These are phyloP conservation scores for Skeletonema marinoi DNA, from an alignment of 108 stramenopile species.

Conservation along the genomic window DNA sequence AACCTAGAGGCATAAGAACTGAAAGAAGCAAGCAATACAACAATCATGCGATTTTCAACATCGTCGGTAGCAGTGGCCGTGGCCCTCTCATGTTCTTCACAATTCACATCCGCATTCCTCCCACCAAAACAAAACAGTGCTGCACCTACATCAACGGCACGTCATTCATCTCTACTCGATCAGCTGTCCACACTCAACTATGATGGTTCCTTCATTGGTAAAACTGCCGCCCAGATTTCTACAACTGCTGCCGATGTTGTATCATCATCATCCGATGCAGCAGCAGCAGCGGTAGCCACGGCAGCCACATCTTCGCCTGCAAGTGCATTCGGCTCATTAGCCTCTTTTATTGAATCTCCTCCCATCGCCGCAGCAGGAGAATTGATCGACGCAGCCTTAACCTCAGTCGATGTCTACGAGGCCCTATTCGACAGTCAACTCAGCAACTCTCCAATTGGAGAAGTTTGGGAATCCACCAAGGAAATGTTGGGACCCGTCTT, in stretches of 20 bases:
- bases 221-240: neutral
- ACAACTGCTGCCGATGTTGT: neutral
- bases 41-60: neutral
- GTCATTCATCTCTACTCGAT: slow-evolving; percentile 2
- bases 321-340: neutral
- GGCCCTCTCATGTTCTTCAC: neutral
- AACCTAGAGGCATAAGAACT: neutral
- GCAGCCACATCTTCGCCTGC: neutral
- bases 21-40: neutral
- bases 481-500: slow-evolving; percentile 8
- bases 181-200: slow-evolving; percentile 29
- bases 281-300: neutral
- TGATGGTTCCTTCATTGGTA: slow-evolving; percentile 13
- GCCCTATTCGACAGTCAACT: neutral
- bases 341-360: neutral
- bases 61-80: neutral
- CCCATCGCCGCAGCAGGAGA: neutral
- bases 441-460: neutral
- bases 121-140: neutral
- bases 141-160: neutral
- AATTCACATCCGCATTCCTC: neutral
- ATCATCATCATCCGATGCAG: neutral
- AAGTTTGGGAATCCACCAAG: neutral
- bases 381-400: neutral
- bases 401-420: neutral